Base-by-base conservation (phyloP, 495 filamentous ascomycete genomes). In the Antarctomyces pellizariae region DNA sequence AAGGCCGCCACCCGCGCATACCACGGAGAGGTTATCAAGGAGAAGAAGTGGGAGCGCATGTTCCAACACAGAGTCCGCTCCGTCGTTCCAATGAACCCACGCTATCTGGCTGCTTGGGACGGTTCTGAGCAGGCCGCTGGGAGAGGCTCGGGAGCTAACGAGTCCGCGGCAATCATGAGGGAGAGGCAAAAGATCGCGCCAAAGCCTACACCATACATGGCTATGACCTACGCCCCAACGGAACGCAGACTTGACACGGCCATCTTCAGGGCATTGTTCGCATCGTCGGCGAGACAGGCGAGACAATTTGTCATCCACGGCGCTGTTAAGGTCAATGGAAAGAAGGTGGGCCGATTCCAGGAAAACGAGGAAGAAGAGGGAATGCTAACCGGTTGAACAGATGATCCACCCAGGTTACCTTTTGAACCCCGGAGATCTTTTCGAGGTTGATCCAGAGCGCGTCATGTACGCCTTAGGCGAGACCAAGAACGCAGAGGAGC, bases 361-460 rank as follows among this genome's bases (percentile, higher is more conserved):
- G n/a, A n/a, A n/a, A n/a, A n/a, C n/a, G 18, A 12, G 4, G 12
- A 15, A 8, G 19, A 13, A 29, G 11, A 12, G 9, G 13, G 4
- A 13, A 10, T 18, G 7, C 17, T 27, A 7, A 25, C 15, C 7
- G 18, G 11, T 24, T 14, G 3, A 17, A 15, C 39, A 93, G 86
- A 90, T 95, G 76, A 62, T 57, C 24, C 71, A 91, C 44, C 83
- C 86, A 1, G 71, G 78, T 34, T 97, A 95, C 52, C 74, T 82
- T 42, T 71, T 97, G 15, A 97, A 97, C 49, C 86, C 86, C 6
- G 86, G 86, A 25, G 86, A 97, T 44, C 74, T 97, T 59, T 97
- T 95, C 62, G 76, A 84, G 42, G 89, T 97, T 42, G 75, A 92
- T 5, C 62, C 71, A 22, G 78, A 86, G 4, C 66, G 68, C 32